Conservation (phyloP, 1,284 basidiomycete genomes). For the Irpex lacteus region DNA sequence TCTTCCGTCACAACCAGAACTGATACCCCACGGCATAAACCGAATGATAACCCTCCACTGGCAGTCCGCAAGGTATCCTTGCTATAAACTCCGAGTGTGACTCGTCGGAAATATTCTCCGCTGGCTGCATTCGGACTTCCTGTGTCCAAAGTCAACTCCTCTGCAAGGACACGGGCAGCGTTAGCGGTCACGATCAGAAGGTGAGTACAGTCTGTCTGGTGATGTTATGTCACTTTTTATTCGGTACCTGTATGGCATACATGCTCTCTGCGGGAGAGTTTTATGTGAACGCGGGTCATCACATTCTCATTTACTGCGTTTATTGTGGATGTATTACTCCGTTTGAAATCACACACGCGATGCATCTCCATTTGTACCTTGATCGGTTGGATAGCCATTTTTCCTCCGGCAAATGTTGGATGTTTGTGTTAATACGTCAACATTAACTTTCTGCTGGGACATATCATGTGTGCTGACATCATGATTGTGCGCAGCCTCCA, state of each 20-base stretch:
- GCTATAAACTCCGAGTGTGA: slow-evolving; percentile 12
- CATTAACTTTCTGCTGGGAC: neutral
- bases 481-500: neutral
- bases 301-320: neutral
- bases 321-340: neutral
- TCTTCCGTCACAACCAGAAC: neutral
- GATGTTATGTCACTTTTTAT: neutral
- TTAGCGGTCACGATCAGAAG: slow-evolving; percentile 7
- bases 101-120: slow-evolving; percentile 19
- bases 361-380: neutral
- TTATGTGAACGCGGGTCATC: neutral
- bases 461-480: neutral
- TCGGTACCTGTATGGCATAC: neutral
- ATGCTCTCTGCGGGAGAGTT: neutral
- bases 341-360: neutral
- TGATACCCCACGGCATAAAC: neutral
- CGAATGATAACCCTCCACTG: neutral
- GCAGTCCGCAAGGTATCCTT: neutral
- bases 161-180: slow-evolving; percentile 8
- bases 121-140: slow-evolving; percentile 18
- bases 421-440: neutral
- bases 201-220: slow-evolving; percentile 6
- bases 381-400: neutral
- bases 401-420: neutral
- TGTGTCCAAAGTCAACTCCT: slow-evolving; percentile 5